Evolutionary conservation across 257 asterid genomes (phyloP).

Genomic region (Parsonsia alboflavescens): DNA sequence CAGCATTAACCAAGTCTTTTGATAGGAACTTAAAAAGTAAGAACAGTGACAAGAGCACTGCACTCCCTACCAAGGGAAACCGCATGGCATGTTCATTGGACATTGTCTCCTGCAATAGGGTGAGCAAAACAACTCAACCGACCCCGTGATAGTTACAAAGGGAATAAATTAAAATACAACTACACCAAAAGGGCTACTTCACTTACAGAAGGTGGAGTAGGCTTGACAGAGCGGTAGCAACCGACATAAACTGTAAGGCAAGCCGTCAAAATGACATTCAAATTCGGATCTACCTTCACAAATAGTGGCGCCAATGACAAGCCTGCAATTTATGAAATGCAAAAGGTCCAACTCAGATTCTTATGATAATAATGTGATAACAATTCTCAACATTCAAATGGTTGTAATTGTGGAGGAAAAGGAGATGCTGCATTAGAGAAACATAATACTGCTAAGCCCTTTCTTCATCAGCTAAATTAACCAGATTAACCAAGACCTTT

Average conservation of each 20-base stretch:
- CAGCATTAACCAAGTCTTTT: conserved; percentile 97
- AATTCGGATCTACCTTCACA: conserved; percentile 84
- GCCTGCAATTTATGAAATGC: conserved; percentile 33
- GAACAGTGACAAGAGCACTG: conserved; percentile 87
- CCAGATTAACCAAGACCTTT: background rate
- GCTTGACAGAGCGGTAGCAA: conserved; percentile 83
- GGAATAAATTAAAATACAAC: background rate
- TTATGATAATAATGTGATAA: background rate
- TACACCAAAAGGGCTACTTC: conserved; percentile 9
- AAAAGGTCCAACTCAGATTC: background rate
- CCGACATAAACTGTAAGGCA: conserved; percentile 86
- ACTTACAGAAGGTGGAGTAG: conserved; percentile 91
- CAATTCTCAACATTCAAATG: background rate
- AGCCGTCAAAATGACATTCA: conserved; percentile 85
- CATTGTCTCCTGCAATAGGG: conserved; percentile 80
- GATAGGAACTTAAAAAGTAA: conserved; percentile 93
- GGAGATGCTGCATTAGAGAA: background rate
- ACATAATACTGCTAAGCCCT: background rate
- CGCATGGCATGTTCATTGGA: conserved; percentile 97
- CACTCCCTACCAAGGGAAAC: conserved; percentile 94
- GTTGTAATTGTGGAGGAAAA: background rate
- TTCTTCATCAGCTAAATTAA: conserved; percentile 2
- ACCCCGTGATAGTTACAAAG: background rate
- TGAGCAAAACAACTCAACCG: conserved; percentile 7
- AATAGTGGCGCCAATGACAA: conserved; percentile 83